Base-by-base conservation (phyloP, 495 filamentous ascomycete species). In the Hamigera avellanea region DNA sequence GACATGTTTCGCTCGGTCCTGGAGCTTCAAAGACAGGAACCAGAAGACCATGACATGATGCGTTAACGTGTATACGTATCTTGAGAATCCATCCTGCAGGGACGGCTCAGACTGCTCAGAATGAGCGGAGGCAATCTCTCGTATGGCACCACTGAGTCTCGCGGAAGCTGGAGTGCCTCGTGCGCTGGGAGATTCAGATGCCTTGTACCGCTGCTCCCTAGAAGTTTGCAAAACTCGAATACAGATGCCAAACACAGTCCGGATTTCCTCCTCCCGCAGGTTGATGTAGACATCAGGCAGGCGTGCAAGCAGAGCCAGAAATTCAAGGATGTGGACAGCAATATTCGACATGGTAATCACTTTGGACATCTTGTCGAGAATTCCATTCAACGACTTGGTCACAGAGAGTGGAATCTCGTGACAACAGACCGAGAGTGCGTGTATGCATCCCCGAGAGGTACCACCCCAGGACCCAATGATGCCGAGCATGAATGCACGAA, bases 41-140 rank as follows among this genome's bases (percentile, higher is more conserved):
- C 93, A 99, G 48, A 93, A 94, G 2, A 84, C 83, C 45, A 96
- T 86, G 46, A 93, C 86, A 56, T 96, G 86, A 53, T 94, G 93
- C 5, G 91, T 88, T 16, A 95, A 64, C 1, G 84, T 80, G 51
- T 87, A 87, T 19, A 96, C 84, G 52, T 99, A 99, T 52, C 87
- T 84, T 13, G 62, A 63, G 52, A 66, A 62, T 9, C 49, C 61
- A 35, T 68, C 62, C 17, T 64, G 62, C 10, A 48, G 34, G 9
- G 50, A 46, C 18, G 49, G 36, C 21, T 63, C 62, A 0, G 48
- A 38, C 17, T 45, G 39, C 15, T 65, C 64, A 12, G 49, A 40
- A 10, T 52, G 40, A 36, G 46, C 33, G 30, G 46, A 39, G n/a
- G 54, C 44, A 10, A 57, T 58, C 19, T 72, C 71, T 31, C 62